Evolutionary conservation across 1,139 yeast species (phyloP).

Genomic region (Wickerhamomyces sp.): DNA sequence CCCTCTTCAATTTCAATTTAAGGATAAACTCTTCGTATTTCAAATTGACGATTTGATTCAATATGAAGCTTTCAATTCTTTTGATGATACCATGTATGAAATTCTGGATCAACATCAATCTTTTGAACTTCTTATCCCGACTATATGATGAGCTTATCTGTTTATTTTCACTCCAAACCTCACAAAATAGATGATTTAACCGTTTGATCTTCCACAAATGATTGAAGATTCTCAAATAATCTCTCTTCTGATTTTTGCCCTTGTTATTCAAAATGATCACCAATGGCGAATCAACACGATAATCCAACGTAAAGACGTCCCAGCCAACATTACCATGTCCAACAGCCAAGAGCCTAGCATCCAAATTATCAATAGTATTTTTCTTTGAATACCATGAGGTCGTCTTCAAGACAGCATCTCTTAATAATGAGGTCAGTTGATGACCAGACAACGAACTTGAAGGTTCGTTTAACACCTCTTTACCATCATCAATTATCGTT

Average conservation of each 20-base stretch:
- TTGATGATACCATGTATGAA: constrained; percentile 42
- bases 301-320: constrained; percentile 92
- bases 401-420: constrained; percentile 61
- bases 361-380: constrained; percentile 51
- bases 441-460: constrained; percentile 60
- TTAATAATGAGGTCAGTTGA: constrained; percentile 59
- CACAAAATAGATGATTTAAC: constrained; percentile 46
- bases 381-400: constrained; percentile 41
- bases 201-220: constrained; percentile 78
- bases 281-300: constrained; percentile 58
- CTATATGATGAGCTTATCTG: constrained; percentile 8
- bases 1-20: constrained; percentile 1
- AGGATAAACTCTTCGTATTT: constrained; percentile 30
- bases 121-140: constrained; percentile 29
- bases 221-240: constrained; percentile 77
- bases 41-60: constrained; percentile 45
- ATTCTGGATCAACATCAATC: constrained; percentile 41
- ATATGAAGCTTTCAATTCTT: constrained; percentile 37
- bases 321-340: constrained; percentile 73
- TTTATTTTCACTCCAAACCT: constrained; percentile 41
- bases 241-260: constrained; percentile 38
- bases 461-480: constrained; percentile 51
- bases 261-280: constrained; percentile 37
- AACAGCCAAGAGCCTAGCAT: constrained; percentile 74
- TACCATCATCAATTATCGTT: constrained; percentile 53